Base-by-base conservation (phyloP, 306 rosid genomes). In the Myrica gale region DNA sequence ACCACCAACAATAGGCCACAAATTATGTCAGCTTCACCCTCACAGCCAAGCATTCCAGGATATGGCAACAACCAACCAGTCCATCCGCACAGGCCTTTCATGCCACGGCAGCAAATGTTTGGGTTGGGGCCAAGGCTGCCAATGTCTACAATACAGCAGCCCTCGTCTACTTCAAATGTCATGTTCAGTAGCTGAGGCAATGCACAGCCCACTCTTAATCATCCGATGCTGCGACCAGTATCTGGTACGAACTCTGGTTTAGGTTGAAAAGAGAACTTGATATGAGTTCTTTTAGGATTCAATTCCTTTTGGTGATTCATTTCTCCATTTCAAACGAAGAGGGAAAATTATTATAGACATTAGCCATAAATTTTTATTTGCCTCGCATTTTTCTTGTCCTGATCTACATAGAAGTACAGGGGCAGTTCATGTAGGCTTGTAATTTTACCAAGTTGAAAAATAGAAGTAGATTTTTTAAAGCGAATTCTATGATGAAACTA, bases 51-150 rank as follows among this genome's bases (percentile, higher is more conserved):
- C 75, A 73, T 96, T 81, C 87, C 98, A 6, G 98, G 90, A 68
- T 89, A 83, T 76, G 78, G 80, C 77, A 90, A 77, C 87, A 91
- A 79, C 82, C 99, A 89, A 82, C 88, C 85, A 53, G 87, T 83
- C 71, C 97, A 92, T 82, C 93, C 96, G 61, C 96, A 89, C 79
- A 88, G 85, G 92, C 90, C 97, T 53, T 96, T 87, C 55, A 84
- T 83, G 87, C 87, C 85, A 12, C 91, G 93, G 52, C 99, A 92
- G 82, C 74, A 93, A 16, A 78, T 92, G 96, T 85, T 88, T 69
- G 98, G 97, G 46, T 66, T 92, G 84, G 98, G 99, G 66, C 96
- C 89, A 44, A 88, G 99, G 81, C 76, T 96, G 77, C 99, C 99
- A 23, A 78, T 92, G 4, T 78, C 98, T 13, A 88, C 94, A 74